phyloP scores from a whole-genome alignment of 2,329 filamentous ascomycete species.

The Sporothrix dimorphospora region DNA sequence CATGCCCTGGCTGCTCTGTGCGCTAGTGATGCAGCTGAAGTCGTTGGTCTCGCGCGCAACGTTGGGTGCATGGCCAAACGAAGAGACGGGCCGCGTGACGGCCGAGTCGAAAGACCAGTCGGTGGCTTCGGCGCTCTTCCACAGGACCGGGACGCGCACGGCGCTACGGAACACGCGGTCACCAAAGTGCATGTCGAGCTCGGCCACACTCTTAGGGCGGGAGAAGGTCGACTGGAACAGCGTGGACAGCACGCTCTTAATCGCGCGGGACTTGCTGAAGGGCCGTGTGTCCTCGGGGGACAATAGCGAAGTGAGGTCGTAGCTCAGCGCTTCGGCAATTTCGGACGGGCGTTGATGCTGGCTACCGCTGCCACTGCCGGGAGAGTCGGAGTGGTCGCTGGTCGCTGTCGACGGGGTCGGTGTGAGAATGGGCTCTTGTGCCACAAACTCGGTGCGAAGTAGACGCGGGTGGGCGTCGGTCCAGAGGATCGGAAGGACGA shows the following conservation, averaged over 20 bases:
- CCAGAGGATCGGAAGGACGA: conserved; percentile 59
- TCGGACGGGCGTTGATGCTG: conserved; percentile 45
- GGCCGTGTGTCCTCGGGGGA: conserved; percentile 41
- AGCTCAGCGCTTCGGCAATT: conserved; percentile 48
- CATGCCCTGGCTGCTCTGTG: conserved; percentile 34
- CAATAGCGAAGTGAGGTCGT: conserved; percentile 50
- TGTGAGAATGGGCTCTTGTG: conserved; percentile 46
- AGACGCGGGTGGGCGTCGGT: conserved; percentile 55
- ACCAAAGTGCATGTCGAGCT: conserved; percentile 57
- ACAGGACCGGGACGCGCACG: conserved; percentile 55
- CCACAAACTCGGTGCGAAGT: conserved; percentile 52
- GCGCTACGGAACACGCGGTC: conserved; percentile 49
- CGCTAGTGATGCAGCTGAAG: conserved; percentile 34
- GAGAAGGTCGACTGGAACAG: conserved; percentile 47
- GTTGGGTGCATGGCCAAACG: conserved; percentile 33
- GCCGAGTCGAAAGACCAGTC: conserved; percentile 43
- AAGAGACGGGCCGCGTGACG: conserved; percentile 42
- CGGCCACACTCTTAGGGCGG: conserved; percentile 41
- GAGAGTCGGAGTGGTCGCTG: background rate
- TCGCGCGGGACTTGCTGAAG: conserved; percentile 45
- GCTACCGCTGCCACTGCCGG: conserved; percentile 28
- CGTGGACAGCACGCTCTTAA: conserved; percentile 50
- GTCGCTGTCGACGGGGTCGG: background rate
- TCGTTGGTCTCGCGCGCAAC: conserved; percentile 32
- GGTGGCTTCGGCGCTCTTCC: conserved; percentile 46